phyloP scores from a whole-genome alignment of 805 yeast species.

The Yarrowia porcina region DNA sequence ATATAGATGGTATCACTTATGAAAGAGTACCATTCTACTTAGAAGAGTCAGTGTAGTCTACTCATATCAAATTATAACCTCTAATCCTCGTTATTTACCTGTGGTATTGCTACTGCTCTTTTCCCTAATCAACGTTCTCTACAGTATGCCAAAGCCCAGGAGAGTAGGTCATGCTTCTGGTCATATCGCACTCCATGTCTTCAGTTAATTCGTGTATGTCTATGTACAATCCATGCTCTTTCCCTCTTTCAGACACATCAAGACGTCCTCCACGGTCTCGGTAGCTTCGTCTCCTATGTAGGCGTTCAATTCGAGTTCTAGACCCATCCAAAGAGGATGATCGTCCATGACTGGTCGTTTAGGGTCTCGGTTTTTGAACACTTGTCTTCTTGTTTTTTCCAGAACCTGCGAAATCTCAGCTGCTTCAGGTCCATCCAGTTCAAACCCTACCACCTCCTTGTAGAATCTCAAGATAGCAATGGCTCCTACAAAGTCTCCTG shows the following conservation, averaged over 20 bases:
- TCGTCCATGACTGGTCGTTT: slow-evolving; percentile 7
- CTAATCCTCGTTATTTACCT: too few species aligned
- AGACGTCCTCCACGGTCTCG: not conserved
- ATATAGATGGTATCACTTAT: too few species aligned
- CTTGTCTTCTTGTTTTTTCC: not conserved
- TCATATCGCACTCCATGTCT: too few species aligned
- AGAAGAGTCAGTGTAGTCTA: too few species aligned
- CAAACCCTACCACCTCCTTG: slow-evolving; percentile 15
- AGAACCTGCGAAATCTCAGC: not conserved
- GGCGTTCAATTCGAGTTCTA: not conserved
- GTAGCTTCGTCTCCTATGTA: not conserved
- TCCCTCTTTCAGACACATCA: slow-evolving; percentile 2
- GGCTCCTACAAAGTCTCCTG: slow-evolving; percentile 14
- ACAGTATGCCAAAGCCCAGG: too few species aligned
- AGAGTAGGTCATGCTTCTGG: too few species aligned
- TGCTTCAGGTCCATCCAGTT: not conserved
- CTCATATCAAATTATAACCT: too few species aligned
- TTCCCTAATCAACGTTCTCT: too few species aligned
- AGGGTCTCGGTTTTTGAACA: not conserved
- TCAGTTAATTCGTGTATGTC: not conserved
- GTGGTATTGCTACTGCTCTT: too few species aligned
- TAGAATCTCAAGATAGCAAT: slow-evolving; percentile 9
- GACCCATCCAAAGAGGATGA: slow-evolving; percentile 19
- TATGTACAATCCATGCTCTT: not conserved
- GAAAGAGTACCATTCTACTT: too few species aligned